These are phyloP conservation scores for Kluyveromyces nonfermentans DNA, from an alignment of 805 yeast genomes.

Conservation along the genomic window DNA sequence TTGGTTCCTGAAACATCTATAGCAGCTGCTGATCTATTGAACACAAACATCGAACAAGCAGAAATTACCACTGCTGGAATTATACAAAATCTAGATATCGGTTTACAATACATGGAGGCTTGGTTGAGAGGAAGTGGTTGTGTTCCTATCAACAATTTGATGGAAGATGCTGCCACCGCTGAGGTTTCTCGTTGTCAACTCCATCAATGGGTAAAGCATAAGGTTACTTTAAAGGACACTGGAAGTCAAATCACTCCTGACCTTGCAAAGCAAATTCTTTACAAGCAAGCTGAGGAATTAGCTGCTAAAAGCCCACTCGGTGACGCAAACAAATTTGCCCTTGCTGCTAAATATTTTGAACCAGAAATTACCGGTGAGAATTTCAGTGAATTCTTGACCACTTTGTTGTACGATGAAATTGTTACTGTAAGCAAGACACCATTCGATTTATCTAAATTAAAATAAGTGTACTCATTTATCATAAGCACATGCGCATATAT, in stretches of 20 bases:
- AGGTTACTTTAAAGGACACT: conserved; percentile 47
- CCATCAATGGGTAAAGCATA: conserved; percentile 77
- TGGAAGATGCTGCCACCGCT: conserved; percentile 90
- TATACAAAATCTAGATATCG: conserved; percentile 62
- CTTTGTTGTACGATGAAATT: conserved; percentile 60
- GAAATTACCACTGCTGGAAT: conserved; percentile 64
- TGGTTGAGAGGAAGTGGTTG: conserved; percentile 81
- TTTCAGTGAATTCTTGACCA: conserved; percentile 70
- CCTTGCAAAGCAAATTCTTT: conserved; percentile 45
- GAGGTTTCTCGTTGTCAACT: conserved; percentile 78
- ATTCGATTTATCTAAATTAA: conserved; percentile 18
- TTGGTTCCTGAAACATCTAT: conserved; percentile 38
- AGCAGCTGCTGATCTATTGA: conserved; percentile 49
- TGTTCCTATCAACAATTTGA: conserved; percentile 74
- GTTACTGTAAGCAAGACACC: conserved; percentile 28
- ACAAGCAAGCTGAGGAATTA: conserved; percentile 51
- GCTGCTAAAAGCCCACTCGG: conserved; percentile 34
- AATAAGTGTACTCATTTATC: background rate
- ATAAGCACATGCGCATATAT: background rate
- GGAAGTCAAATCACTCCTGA: conserved; percentile 51
- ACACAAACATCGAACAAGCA: conserved; percentile 54
- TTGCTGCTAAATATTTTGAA: conserved; percentile 61
- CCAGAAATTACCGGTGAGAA: conserved; percentile 66
- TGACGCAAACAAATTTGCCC: conserved; percentile 50
- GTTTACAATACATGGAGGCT: conserved; percentile 73